Percentiles rank a stretch among this genome's conserved stretches.
Evolutionary conservation across 768 basidiomycete species (phyloP).

Genomic region (Daedaleopsis sinensis): DNA sequence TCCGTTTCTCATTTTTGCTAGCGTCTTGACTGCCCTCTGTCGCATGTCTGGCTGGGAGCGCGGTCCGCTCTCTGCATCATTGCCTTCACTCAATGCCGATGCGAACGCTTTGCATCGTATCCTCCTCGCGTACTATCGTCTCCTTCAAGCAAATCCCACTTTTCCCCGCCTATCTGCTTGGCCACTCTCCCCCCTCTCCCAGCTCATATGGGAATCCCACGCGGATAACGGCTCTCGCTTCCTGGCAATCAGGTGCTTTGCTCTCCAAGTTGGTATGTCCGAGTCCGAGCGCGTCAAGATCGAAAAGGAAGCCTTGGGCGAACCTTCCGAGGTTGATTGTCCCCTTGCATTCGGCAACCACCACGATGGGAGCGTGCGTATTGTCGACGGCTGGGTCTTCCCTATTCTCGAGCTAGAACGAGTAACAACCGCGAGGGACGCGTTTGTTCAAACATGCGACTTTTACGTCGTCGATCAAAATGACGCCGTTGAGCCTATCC

Average conservation of each 20-base stretch:
- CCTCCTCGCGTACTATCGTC: conserved; percentile 80
- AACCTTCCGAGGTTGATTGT: conserved; percentile 61
- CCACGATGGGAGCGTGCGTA: conserved; percentile 45
- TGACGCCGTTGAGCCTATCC: conserved; percentile 39
- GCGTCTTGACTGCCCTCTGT: conserved; percentile 59
- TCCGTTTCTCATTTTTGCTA: conserved; percentile 31
- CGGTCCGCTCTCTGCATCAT: conserved; percentile 53
- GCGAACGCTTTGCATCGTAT: conserved; percentile 60
- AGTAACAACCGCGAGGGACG: conserved; percentile 52
- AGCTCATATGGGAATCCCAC: conserved; percentile 50
- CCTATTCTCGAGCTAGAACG: conserved; percentile 70
- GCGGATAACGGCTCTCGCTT: conserved; percentile 67
- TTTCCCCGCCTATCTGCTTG: conserved; percentile 67
- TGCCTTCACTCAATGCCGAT: conserved; percentile 37
- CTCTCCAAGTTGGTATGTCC: conserved; percentile 74
- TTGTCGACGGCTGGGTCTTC: conserved; percentile 82
- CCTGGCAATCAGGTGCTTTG: conserved; percentile 79
- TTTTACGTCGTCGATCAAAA: conserved; percentile 49
- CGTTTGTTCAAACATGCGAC: conserved; percentile 42
- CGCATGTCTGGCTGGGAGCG: conserved; percentile 42
- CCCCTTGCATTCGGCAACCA: conserved; percentile 57
- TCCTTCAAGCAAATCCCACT: conserved; percentile 72
- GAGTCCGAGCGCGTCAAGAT: conserved; percentile 73
- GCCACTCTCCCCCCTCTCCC: conserved; percentile 48
- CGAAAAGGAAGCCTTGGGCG: conserved; percentile 65